A percentile compares a stretch with the other conserved stretches of the same genome.
Conservation (phyloP, 805 yeast species). For the Teunomyces cretensis region DNA sequence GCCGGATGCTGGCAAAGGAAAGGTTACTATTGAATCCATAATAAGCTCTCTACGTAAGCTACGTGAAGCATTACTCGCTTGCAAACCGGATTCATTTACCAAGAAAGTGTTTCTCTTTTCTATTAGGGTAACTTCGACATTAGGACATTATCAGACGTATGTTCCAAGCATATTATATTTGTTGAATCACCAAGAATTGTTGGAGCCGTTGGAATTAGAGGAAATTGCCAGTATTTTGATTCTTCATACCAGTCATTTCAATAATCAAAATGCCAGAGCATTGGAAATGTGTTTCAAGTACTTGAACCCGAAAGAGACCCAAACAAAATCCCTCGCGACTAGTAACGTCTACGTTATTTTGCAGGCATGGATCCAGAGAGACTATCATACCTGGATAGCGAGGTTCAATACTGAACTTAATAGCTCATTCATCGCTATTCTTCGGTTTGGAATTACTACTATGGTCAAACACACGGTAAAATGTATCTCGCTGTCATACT, state of each 20-base stretch:
- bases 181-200: slow-evolving; percentile 19
- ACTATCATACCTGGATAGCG: slow-evolving; percentile 30
- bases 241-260: slow-evolving; percentile 47
- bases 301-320: slow-evolving; percentile 13
- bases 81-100: slow-evolving; percentile 36
- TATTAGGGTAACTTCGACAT: slow-evolving; percentile 42
- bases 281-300: slow-evolving; percentile 28
- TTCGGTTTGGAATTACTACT: slow-evolving; percentile 42
- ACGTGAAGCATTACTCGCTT: slow-evolving; percentile 53
- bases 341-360: slow-evolving; percentile 9
- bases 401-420: slow-evolving; percentile 33
- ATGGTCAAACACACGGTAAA: slow-evolving; percentile 33
- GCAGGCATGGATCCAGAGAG: slow-evolving; percentile 27
- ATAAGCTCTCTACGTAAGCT: slow-evolving; percentile 44
- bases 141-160: slow-evolving; percentile 54
- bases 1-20: not conserved
- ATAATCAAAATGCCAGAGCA: slow-evolving; percentile 30
- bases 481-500: slow-evolving; percentile 33
- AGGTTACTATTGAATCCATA: slow-evolving; percentile 22
- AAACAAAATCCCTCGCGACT: not conserved
- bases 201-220: slow-evolving; percentile 24
- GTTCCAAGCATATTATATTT: slow-evolving; percentile 51
- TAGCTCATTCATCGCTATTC: slow-evolving; percentile 30
- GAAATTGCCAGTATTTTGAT: slow-evolving; percentile 44
- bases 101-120: slow-evolving; percentile 50